These are phyloP conservation scores for Endotrypanum monterogeii DNA, from an alignment of 208 protist species.

Conservation along the genomic window DNA sequence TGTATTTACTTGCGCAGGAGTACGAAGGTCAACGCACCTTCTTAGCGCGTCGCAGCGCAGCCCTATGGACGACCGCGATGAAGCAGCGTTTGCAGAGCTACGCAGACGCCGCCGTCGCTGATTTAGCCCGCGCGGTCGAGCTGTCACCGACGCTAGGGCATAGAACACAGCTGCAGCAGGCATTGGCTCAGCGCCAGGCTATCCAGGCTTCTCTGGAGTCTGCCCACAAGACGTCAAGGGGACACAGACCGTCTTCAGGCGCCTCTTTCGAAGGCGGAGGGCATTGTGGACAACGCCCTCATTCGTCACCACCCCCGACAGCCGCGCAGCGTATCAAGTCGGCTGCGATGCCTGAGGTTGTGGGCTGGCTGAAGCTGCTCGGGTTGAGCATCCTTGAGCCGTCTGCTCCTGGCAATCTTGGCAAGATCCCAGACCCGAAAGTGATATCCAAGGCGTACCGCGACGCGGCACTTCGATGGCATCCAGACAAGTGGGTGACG, in stretches of 20 bases:
- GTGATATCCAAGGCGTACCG: constrained; percentile 84
- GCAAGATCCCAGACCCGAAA: constrained; percentile 35
- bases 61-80: constrained; percentile 21
- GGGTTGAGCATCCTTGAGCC: constrained; percentile 17
- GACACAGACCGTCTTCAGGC: background rate
- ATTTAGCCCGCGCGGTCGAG: constrained; percentile 50
- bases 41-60: constrained; percentile 19
- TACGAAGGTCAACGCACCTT: constrained; percentile 20
- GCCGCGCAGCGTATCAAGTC: background rate
- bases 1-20: constrained; percentile 45
- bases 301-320: constrained; percentile 1
- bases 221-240: background rate
- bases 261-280: background rate
- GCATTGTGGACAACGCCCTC: background rate
- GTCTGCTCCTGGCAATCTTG: background rate
- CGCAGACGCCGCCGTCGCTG: constrained; percentile 57
- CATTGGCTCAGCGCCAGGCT: constrained; percentile 26
- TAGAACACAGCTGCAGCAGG: constrained; percentile 31
- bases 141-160: constrained; percentile 42
- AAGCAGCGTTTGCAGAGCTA: constrained; percentile 33
- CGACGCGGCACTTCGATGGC: constrained; percentile 80
- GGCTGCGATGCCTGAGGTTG: background rate
- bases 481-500: constrained; percentile 88
- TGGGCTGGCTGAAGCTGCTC: constrained; percentile 36
- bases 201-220: constrained; percentile 13